Conservation (phyloP, 2,329 filamentous ascomycete species). For the Colletotrichum filicis region DNA sequence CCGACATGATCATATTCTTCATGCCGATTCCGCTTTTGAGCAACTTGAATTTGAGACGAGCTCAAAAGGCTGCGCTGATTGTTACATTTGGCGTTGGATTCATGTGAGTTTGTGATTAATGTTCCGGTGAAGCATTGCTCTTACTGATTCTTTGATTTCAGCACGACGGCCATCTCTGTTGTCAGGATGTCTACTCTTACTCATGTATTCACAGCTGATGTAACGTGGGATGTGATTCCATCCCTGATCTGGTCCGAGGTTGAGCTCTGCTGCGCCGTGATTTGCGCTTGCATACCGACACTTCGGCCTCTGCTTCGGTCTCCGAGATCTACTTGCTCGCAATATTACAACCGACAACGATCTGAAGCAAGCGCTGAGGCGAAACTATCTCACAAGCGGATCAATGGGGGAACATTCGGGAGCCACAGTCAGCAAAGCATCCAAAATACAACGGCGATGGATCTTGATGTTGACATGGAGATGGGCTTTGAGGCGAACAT, state of each 20-base stretch:
- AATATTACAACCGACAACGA: neutral
- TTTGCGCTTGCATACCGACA: constrained; percentile 29
- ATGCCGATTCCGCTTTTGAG: constrained; percentile 26
- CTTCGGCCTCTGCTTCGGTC: constrained; percentile 19
- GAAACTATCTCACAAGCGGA: neutral
- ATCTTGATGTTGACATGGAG: neutral
- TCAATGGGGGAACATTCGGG: constrained; percentile 8
- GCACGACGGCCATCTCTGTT: constrained; percentile 24
- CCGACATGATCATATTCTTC: constrained; percentile 28
- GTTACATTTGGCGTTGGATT: constrained; percentile 31
- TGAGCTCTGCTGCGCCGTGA: constrained; percentile 26
- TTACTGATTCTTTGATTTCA: neutral
- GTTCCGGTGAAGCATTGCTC: neutral
- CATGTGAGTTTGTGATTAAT: neutral
- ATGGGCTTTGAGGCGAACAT: neutral
- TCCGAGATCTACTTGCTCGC: neutral
- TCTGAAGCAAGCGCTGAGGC: neutral
- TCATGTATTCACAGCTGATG: constrained; percentile 16
- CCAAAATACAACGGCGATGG: neutral
- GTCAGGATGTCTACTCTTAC: constrained; percentile 19
- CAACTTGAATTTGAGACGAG: neutral
- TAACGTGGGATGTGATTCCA: constrained; percentile 20
- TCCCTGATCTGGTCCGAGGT: constrained; percentile 20
- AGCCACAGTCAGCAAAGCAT: constrained; percentile 24
- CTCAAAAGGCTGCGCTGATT: constrained; percentile 10